Evolutionary conservation across 2,329 filamentous ascomycete genomes (phyloP), one percentile per base, ranked within the genome.

Genomic region (Tolypocladium nubicola): DNA sequence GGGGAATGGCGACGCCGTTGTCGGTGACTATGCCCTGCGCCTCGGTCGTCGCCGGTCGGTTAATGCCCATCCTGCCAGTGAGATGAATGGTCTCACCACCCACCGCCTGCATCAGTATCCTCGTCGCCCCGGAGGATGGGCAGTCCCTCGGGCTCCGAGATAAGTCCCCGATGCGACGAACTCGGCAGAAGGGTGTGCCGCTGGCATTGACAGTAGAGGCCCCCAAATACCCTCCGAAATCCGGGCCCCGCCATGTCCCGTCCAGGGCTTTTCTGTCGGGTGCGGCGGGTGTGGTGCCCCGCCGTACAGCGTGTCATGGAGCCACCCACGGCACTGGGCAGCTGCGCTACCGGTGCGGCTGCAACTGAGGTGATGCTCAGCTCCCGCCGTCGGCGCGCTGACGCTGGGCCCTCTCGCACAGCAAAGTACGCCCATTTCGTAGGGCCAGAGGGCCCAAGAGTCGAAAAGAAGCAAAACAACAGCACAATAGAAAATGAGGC

Each of bases 11-110:
- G 6, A 38, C 49, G 45, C n/a, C 53, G 54, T 53, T 53, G 53
- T 55, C 56, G 53, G 54, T 57, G 57, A 54, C 26, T 54, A 53
- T 47, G 52, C 35, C 37, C 39, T 50, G 30, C 26, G 26, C 55
- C 19, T 50, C 55, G 14, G 16, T 40, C 16, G 38, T 41, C 11
- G 38, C 40, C 11, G 55, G 35, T 33, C 23, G 55, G 38, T 26
- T 26, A 26, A 26, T 41, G 41, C 6, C 37, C 16, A n/a, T 16
- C 37, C 14, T 38, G 23, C 41, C n/a, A 23, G 21, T 23, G 23
- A 33, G 16, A 14, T 33, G 45, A 33, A 33, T 11, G 16, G 30
- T 50, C 47, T 50, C 47, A 50, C 47, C 26, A 33, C 30, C 26
- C 47, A 33, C 47, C 45, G n/a, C 26, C 3, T 3, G 45, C 26